phyloP scores from a whole-genome alignment of 1,284 basidiomycete genomes.

The Sphaerobolus stellatus region DNA sequence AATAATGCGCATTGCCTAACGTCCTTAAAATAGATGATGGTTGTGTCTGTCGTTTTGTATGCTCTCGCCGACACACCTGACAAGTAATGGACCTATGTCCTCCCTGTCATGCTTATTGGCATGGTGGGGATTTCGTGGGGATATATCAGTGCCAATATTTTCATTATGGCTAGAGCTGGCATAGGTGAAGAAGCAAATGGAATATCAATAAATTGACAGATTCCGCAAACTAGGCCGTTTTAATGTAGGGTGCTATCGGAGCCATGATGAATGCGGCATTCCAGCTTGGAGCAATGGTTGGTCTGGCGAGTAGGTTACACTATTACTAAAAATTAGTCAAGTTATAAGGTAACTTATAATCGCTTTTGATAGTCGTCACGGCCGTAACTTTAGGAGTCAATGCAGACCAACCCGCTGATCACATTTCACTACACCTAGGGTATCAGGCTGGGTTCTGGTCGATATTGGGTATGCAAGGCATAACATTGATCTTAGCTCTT shows the following conservation, averaged over 20 bases:
- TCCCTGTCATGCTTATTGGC: conserved; percentile 18
- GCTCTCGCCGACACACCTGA: conserved; percentile 11
- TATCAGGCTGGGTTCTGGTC: conserved; percentile 16
- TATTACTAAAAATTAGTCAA: background rate
- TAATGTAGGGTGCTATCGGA: conserved; percentile 14
- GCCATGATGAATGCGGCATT: conserved; percentile 18
- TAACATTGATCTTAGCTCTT: conserved; percentile 13
- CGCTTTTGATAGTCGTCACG: conserved; percentile 10
- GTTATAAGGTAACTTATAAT: background rate
- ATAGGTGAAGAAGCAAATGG: conserved; percentile 15
- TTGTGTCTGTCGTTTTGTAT: conserved; percentile 9
- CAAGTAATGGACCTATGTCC: conserved; percentile 15
- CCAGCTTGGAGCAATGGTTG: conserved; percentile 17
- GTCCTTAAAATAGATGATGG: conserved; percentile 8
- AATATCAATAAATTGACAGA: background rate
- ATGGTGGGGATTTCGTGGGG: conserved; percentile 9
- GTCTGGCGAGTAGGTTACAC: conserved; percentile 14
- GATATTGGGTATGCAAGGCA: conserved; percentile 13
- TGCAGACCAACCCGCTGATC: conserved; percentile 2
- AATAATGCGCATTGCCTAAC: background rate
- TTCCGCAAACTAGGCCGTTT: background rate
- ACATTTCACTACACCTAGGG: conserved; percentile 8
- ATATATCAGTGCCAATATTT: conserved; percentile 13
- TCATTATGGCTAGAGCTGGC: conserved; percentile 12
- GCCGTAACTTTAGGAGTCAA: conserved; percentile 14